Conservation (phyloP, 2,329 filamentous ascomycete species). For the Colletotrichum filicis region DNA sequence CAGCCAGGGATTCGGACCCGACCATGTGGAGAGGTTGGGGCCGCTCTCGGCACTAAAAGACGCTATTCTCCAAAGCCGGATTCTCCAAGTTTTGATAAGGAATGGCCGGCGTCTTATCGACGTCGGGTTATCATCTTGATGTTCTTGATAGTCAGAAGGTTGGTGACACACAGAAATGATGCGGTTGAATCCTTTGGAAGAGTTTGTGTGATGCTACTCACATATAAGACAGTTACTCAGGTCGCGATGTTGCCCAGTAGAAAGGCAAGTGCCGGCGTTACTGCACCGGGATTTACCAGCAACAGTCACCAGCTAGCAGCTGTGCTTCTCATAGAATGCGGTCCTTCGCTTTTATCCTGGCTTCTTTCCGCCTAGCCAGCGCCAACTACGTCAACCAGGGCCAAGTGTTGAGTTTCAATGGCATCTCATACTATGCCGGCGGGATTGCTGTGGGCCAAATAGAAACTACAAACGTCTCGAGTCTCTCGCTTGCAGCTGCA, state of each 20-base stretch:
- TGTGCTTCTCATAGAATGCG: neutral
- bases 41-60: neutral
- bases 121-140: neutral
- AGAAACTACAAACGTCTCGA: neutral
- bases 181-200: neutral
- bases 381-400: neutral
- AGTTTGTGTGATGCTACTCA: neutral
- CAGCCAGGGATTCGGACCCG: neutral
- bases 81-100: neutral
- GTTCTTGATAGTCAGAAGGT: neutral
- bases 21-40: neutral
- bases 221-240: neutral
- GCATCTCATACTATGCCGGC: constrained; percentile 22
- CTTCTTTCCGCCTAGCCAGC: neutral
- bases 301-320: neutral
- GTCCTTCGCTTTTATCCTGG: neutral
- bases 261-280: neutral
- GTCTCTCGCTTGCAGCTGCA: neutral
- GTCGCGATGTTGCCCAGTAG: neutral
- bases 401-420: neutral
- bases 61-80: neutral
- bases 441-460: constrained; percentile 18
- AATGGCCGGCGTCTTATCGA: neutral
- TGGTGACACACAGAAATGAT: neutral
- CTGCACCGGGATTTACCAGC: neutral